Base-by-base conservation (phyloP, 257 asterid genomes). In the Eustoma russellianum region DNA sequence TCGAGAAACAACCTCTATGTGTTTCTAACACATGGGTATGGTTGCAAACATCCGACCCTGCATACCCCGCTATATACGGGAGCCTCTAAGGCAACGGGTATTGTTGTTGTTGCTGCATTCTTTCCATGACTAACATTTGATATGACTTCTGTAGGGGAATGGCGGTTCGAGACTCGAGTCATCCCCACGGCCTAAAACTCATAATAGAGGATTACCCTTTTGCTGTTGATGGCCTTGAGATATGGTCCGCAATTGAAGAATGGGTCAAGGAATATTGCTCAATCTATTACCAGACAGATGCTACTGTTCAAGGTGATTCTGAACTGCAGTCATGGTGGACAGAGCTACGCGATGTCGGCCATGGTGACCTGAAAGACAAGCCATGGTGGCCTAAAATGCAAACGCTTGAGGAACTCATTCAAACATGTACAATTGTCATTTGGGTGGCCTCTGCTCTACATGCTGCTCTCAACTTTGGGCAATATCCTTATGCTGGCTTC, bases 371-470 rank as follows among this genome's bases (percentile, higher is more conserved):
- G 59, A 84, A 72, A 65, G 70, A 87, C 35, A 65, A 77, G 70
- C 64, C 69, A 8, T 81, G 96, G 94, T 86, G 94, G 95, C 93
- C 88, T 19, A 51, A 60, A 44, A 78, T 86, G 88, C 69, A 77
- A 63, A 81, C 80, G 8, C 64, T 2, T 14, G 64, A 30, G 5
- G 91, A 80, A 12, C 91, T 83, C 40, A 44, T 78, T 28, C 56
- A 77, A 14, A 41, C 88, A 13, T 83, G 87, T 74, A 80, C 94
- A 5, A 80, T 55, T 17, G 71, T 83, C 55, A 81, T 86, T 24
- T 86, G 95, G 95, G 66, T 81, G 5, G 90, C 91, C 13, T 80
- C 95, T 1, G 95, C 93, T 41, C 95, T 83, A 46, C 95, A 86
- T 14, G 95, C 95, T 28, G 95, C 95, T 0, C 82, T 86, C 19